Conservation (phyloP, 148 eudicot species). For the Rheum nobile region DNA sequence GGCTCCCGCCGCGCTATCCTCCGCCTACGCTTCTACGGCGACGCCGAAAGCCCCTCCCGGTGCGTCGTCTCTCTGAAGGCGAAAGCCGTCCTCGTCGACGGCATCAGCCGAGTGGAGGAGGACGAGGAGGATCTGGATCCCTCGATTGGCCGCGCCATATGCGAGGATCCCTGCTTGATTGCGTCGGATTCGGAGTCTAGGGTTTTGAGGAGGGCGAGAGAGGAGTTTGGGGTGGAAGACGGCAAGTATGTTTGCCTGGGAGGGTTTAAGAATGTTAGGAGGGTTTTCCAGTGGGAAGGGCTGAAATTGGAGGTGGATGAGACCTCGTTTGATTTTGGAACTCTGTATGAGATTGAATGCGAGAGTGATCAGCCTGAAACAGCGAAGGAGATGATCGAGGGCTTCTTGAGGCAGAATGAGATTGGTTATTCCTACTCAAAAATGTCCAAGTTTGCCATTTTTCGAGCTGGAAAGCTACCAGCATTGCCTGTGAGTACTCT, state of each 20-base stretch:
- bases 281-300: constrained; percentile 70
- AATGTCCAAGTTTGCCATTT: constrained; percentile 68
- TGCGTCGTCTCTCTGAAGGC: constrained; percentile 66
- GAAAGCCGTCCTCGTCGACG: constrained; percentile 43
- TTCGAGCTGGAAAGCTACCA: constrained; percentile 51
- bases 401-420: constrained; percentile 51
- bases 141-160: constrained; percentile 32
- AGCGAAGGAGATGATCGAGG: constrained; percentile 56
- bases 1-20: constrained; percentile 59
- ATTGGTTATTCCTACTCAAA: constrained; percentile 49
- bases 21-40: constrained; percentile 68
- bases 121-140: constrained; percentile 77
- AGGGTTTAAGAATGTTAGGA: constrained; percentile 77
- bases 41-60: constrained; percentile 24
- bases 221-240: constrained; percentile 45
- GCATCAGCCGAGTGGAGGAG: constrained; percentile 78
- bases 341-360: constrained; percentile 73
- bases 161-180: constrained; percentile 33
- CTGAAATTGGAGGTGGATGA: constrained; percentile 72
- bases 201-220: constrained; percentile 55
- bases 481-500: constrained; percentile 26
- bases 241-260: constrained; percentile 56
- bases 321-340: constrained; percentile 63
- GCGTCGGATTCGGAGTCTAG: constrained; percentile 30
- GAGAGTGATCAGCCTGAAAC: constrained; percentile 76